A percentile compares a stretch with the other conserved stretches of the same genome.
These are phyloP conservation scores for thale cress (Arabidopsis thaliana) DNA, from an alignment of 345 rosid genomes.

Conservation along the genomic window TAIR10.1 NC_003070.9:20810001-20810500, in stretches of 20 bases:
- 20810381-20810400: slow-evolving; percentile 35
- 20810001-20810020: slow-evolving; percentile 34
- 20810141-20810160: slow-evolving; percentile 88
- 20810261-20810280: slow-evolving; percentile 30
- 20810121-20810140: slow-evolving; percentile 89
- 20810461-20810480: slow-evolving; percentile 92
- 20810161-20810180: slow-evolving; percentile 91
- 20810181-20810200: slow-evolving; percentile 92
- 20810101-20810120: slow-evolving; percentile 95
- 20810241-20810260: neutral
- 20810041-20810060: slow-evolving; percentile 9
- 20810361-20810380: slow-evolving; percentile 19
- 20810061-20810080: slow-evolving; percentile 1
- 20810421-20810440: slow-evolving; percentile 84
- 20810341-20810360: slow-evolving; percentile 27
- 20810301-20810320: slow-evolving; percentile 65
- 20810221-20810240: slow-evolving; percentile 23
- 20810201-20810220: slow-evolving; percentile 22
- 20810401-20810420: slow-evolving; percentile 80
- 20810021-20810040: slow-evolving; percentile 2
- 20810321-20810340: slow-evolving; percentile 88
- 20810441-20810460: slow-evolving; percentile 99
- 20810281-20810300: slow-evolving; percentile 89
- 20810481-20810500: slow-evolving; percentile 94
- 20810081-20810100: slow-evolving; percentile 75